These are phyloP conservation scores for Metarhizium humberi DNA, from an alignment of 2,329 filamentous ascomycete species.

Conservation along the genomic window DNA sequence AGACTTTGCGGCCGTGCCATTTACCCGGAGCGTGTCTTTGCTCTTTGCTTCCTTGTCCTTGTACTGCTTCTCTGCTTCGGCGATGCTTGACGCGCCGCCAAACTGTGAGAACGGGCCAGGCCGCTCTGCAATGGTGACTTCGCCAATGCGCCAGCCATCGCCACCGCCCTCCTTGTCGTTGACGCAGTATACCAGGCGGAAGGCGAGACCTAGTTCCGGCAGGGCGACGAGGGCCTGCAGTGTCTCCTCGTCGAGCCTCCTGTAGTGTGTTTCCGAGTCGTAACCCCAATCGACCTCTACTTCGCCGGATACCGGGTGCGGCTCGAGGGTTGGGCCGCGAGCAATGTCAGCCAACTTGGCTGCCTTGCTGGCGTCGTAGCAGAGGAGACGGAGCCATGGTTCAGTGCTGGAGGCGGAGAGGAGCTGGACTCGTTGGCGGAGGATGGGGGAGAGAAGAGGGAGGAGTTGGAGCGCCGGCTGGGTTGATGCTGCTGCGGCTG, in stretches of 20 bases:
- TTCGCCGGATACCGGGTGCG: constrained; percentile 74
- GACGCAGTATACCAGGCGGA: constrained; percentile 61
- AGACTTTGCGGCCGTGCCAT: constrained; percentile 9
- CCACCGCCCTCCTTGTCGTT: constrained; percentile 51
- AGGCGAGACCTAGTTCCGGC: constrained; percentile 50
- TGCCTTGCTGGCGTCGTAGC: constrained; percentile 52
- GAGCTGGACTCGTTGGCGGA: constrained; percentile 57
- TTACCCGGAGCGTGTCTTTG: constrained; percentile 11
- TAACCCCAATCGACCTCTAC: constrained; percentile 64
- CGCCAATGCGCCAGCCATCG: constrained; percentile 63
- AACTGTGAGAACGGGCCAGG: constrained; percentile 46
- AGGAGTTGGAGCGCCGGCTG: constrained; percentile 47
- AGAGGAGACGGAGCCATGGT: constrained; percentile 65
- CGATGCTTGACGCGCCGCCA: constrained; percentile 40
- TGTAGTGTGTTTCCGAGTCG: constrained; percentile 54
- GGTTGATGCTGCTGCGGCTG: constrained; percentile 47
- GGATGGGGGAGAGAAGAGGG: constrained; percentile 54
- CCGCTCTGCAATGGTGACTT: constrained; percentile 53
- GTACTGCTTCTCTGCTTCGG: constrained; percentile 52
- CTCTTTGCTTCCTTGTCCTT: constrained; percentile 19
- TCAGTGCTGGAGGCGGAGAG: constrained; percentile 50
- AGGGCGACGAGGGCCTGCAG: constrained; percentile 58
- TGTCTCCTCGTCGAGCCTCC: constrained; percentile 66
- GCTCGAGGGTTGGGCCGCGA: constrained; percentile 56
- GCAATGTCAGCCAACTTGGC: constrained; percentile 52